phyloP scores from a whole-genome alignment of 352 stramenopile species.

The Aphanomyces invadans region DNA sequence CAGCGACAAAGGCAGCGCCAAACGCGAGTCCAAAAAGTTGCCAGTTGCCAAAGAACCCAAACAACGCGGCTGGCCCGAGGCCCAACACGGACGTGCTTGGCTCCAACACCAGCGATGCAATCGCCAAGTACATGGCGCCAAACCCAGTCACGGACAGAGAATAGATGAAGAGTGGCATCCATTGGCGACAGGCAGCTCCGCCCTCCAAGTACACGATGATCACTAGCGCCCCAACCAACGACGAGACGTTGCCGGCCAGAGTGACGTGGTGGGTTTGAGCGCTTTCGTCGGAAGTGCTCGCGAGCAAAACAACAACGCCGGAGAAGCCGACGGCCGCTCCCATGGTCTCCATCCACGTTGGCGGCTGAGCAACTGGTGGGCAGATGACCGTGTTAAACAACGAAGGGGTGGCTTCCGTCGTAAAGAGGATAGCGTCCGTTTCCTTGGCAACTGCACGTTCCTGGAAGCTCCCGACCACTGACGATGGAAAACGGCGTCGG shows the following conservation, averaged over 20 bases:
- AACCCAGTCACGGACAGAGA: conserved; percentile 10
- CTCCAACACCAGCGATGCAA: conserved; percentile 18
- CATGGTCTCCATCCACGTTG: conserved; percentile 12
- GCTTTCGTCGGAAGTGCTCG: neutral
- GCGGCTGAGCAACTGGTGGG: neutral
- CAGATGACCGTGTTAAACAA: conserved; percentile 16
- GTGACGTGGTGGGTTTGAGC: neutral
- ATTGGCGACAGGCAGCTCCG: conserved; percentile 4
- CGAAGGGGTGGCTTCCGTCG: neutral
- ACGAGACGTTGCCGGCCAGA: neutral
- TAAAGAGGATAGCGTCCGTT: neutral
- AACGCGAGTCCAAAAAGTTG: conserved; percentile 6
- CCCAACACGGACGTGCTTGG: conserved; percentile 2
- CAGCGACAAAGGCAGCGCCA: conserved; percentile 10
- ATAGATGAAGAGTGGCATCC: conserved; percentile 24
- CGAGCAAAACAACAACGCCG: conserved; percentile 12
- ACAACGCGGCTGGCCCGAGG: conserved; percentile 9
- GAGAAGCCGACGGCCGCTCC: conserved; percentile 8
- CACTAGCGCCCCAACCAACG: conserved; percentile 5
- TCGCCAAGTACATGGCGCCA: neutral
- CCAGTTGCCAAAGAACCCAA: conserved; percentile 8
- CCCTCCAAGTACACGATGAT: conserved; percentile 22
- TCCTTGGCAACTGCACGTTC: neutral
- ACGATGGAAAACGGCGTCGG: neutral
- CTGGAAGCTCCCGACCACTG: neutral